Evolutionary conservation across 208 protist genomes (phyloP).

Genomic region (Spongospora subterranea): DNA sequence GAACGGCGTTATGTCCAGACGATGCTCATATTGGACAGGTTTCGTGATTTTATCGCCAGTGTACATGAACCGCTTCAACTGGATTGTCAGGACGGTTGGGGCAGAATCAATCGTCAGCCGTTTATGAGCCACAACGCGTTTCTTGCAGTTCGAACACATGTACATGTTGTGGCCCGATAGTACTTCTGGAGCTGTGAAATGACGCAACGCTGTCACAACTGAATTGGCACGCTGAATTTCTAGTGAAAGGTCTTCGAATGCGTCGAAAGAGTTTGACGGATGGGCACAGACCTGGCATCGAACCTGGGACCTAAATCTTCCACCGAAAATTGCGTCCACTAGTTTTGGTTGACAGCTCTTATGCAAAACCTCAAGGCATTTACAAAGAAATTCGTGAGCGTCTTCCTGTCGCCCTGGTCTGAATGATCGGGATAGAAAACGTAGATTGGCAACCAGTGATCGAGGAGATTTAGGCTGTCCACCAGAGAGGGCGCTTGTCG

Average conservation of each 20-base stretch:
- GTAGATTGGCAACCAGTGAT: neutral
- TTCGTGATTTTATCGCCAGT: slow-evolving; percentile 64
- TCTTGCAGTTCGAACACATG: slow-evolving; percentile 73
- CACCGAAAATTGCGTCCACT: slow-evolving; percentile 53
- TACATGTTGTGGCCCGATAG: slow-evolving; percentile 79
- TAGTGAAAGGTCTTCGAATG: slow-evolving; percentile 79
- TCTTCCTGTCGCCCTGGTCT: slow-evolving; percentile 80
- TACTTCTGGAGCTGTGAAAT: slow-evolving; percentile 75
- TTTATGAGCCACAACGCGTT: slow-evolving; percentile 74
- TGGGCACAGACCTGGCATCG: slow-evolving; percentile 72
- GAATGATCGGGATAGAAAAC: slow-evolving; percentile 72
- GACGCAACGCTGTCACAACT: slow-evolving; percentile 68
- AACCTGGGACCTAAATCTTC: slow-evolving; percentile 67
- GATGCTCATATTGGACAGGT: slow-evolving; percentile 66
- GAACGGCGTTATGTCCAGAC: slow-evolving; percentile 69
- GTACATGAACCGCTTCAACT: slow-evolving; percentile 81
- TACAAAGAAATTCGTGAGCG: slow-evolving; percentile 83
- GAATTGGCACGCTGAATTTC: slow-evolving; percentile 73
- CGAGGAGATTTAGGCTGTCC: neutral
- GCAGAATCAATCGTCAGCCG: slow-evolving; percentile 73
- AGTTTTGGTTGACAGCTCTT: slow-evolving; percentile 64
- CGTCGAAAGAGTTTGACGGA: slow-evolving; percentile 79
- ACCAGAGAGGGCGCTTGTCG: neutral
- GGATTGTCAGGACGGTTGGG: slow-evolving; percentile 78
- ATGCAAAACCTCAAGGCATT: slow-evolving; percentile 75